Base-by-base conservation (phyloP, 73 alveolate genomes). In the Diophrys sp. region DNA sequence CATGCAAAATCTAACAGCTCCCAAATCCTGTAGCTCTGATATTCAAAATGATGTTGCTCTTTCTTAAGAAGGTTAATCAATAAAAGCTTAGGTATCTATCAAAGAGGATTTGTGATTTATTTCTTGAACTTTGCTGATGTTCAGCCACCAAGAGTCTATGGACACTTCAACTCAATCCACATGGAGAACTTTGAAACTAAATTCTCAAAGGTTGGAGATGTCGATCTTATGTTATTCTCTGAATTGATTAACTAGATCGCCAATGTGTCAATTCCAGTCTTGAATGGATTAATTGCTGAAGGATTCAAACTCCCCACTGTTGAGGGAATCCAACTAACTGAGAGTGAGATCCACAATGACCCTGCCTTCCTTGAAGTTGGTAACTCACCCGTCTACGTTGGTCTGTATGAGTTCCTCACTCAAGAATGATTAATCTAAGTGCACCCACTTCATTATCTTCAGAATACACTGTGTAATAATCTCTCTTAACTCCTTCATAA, bases 151-250 rank as follows among this genome's bases (percentile, higher is more conserved):
- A 44, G 62, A 44, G 62, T 44, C n/a, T 44, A 44, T 44, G 62
- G n/a, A 11, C 14, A 30, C 14, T n/a, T 73, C 71, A 14, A 69
- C 1, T 23, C 30, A 24, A 23, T 62, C 29, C 31, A n/a, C 2
- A 5, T 62, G 8, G 29, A 25, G 30, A 23, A 62, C 11, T 25
- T 62, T 23, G 72, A 62, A 62, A 23, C 72, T n/a, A 25, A 23
- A 62, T 11, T 11, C 72, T 62, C 72, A 14, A 62, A 14, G 26
- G 30, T 62, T 62, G 72, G 72, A 62, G 72, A 62, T 25, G n/a
- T 62, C 30, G 30, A 62, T 23, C 29, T 62, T 5, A 25, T 62
- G 5, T 2, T 23, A 2, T 14, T 62, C 30, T 14, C 72, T 62
- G 30, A 62, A 14, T 14, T 62, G 31, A 23, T 62, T 29, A 62